Evolutionary conservation across 2,329 filamentous ascomycete species (phyloP), one percentile per base, ranked within the genome.

Genomic region (Cercospora zeae-maydis): DNA sequence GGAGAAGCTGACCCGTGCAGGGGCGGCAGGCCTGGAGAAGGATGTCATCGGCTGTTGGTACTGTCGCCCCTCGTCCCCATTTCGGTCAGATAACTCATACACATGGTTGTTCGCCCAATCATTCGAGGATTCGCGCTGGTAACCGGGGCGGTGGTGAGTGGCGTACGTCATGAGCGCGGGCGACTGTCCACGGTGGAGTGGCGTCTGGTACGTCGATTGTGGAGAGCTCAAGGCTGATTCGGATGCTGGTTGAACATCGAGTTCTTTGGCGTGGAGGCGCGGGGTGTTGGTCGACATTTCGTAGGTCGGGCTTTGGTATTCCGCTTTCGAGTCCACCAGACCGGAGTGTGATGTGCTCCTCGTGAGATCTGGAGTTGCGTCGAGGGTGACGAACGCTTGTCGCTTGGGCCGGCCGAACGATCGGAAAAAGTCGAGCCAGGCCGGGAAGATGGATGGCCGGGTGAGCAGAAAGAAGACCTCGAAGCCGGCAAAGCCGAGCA

Each of bases 371-470:
- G 66, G 66, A 49, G 67, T 61, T 1, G 92, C 92, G 74, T 97
- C 93, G 51, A 90, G 88, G 39, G 91, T 96, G 67, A 96, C 90
- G 71, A 97, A 98, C 75, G 98, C 93, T 70, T 86, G 85, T 73
- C 89, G 86, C 63, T 79, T 77, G n/a, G 63, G 52, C 68, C 77
- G 80, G 64, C 78, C 74, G 58, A 80, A 78, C 36, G 74, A 75
- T 21, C 78, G 76, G 64, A 86, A 77, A 54, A 93, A 78, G 27
- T 96, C 87, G 45, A 81, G 69, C 95, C 95, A 99, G 66, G 90
- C 95, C 2, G 82, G 84, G 60, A 96, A 81, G 88, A 98, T 96
- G n/a, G 90, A 88, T 75, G 85, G 87, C 58, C 93, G 88, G 37
- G 90, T 89, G 33, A 97, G 85, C 63, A 98, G 85, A 59, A 96